A percentile compares a stretch with the other conserved stretches of the same genome.
phyloP scores from a whole-genome alignment of 805 yeast genomes.

The Kurtzmaniella fragi region DNA sequence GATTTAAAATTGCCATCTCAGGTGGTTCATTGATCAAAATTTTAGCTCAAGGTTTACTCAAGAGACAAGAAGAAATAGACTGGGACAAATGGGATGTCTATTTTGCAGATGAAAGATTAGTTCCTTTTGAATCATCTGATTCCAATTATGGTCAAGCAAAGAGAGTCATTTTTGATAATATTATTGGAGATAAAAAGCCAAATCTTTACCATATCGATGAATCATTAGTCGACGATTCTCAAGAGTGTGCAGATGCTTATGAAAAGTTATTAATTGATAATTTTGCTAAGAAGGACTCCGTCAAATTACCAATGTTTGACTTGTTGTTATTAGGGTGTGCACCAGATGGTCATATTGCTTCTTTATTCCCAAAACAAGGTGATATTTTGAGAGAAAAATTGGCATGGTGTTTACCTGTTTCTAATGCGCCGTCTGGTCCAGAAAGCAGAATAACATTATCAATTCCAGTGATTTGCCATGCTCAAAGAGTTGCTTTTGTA shows the following conservation, averaged over 20 bases:
- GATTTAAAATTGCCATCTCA: conserved; percentile 86
- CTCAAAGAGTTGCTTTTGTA: conserved; percentile 88
- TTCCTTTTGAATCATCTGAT: conserved; percentile 76
- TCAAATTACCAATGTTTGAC: conserved; percentile 92
- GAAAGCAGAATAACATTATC: conserved; percentile 81
- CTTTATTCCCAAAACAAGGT: conserved; percentile 86
- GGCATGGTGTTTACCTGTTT: conserved; percentile 95
- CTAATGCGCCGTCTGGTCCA: conserved; percentile 88
- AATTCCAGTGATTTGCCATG: conserved; percentile 91
- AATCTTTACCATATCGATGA: conserved; percentile 81
- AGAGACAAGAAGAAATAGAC: conserved; percentile 63
- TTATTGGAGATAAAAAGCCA: conserved; percentile 55
- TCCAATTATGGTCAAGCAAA: conserved; percentile 90
- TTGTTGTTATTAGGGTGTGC: conserved; percentile 91
- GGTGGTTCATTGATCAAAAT: conserved; percentile 93
- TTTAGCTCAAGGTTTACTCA: conserved; percentile 77
- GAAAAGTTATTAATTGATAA: conserved; percentile 82
- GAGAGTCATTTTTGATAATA: conserved; percentile 69
- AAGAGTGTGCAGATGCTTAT: conserved; percentile 90
- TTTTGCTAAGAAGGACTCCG: conserved; percentile 95
- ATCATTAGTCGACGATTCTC: conserved; percentile 66
- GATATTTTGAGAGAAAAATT: conserved; percentile 81
- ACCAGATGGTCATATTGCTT: conserved; percentile 97
- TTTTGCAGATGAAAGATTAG: conserved; percentile 94
- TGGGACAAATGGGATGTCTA: conserved; percentile 96